A percentile compares a stretch with the other conserved stretches of the same genome.
phyloP scores from a whole-genome alignment of 2,329 filamentous ascomycete species.

The Verticillium tricorpus region DNA sequence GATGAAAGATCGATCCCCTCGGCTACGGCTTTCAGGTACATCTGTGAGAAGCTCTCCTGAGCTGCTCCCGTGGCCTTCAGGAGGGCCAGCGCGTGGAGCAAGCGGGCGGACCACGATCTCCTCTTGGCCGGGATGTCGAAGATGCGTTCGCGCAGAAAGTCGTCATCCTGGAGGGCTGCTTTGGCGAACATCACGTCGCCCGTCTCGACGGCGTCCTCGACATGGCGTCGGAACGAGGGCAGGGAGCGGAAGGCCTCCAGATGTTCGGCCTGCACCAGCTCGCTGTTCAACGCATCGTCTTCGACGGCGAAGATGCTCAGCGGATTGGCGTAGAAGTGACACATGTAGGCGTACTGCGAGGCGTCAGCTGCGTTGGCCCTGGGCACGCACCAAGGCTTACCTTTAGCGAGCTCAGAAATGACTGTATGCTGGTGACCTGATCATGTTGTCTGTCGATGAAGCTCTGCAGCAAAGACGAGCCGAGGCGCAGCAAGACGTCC shows the following conservation, averaged over 20 bases:
- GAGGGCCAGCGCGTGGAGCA: constrained; percentile 47
- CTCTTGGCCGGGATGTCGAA: constrained; percentile 21
- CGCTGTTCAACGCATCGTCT: constrained; percentile 15
- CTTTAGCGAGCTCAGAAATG: constrained; percentile 66
- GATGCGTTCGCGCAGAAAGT: constrained; percentile 44
- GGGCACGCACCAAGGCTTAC: constrained; percentile 29
- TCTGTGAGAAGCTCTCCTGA: constrained; percentile 39
- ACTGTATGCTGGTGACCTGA: constrained; percentile 71
- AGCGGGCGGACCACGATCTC: constrained; percentile 32
- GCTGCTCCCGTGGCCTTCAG: constrained; percentile 31
- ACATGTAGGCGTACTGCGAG: constrained; percentile 75
- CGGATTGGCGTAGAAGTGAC: constrained; percentile 76
- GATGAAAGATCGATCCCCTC: constrained; percentile 47
- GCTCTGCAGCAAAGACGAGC: constrained; percentile 55
- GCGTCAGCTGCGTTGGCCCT: constrained; percentile 9
- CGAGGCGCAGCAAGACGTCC: constrained; percentile 56
- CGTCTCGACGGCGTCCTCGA: constrained; percentile 43
- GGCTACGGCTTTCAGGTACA: constrained; percentile 59
- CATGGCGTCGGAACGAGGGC: constrained; percentile 59
- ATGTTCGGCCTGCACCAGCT: constrained; percentile 53
- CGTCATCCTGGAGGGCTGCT: constrained; percentile 56
- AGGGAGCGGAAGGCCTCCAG: constrained; percentile 64
- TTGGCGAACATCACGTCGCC: constrained; percentile 39
- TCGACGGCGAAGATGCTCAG: constrained; percentile 54
- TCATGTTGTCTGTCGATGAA: constrained; percentile 70